A percentile compares a stretch with the other conserved stretches of the same genome.
Conservation (phyloP, 2,329 filamentous ascomycete genomes). For the Coniella vitis region DNA sequence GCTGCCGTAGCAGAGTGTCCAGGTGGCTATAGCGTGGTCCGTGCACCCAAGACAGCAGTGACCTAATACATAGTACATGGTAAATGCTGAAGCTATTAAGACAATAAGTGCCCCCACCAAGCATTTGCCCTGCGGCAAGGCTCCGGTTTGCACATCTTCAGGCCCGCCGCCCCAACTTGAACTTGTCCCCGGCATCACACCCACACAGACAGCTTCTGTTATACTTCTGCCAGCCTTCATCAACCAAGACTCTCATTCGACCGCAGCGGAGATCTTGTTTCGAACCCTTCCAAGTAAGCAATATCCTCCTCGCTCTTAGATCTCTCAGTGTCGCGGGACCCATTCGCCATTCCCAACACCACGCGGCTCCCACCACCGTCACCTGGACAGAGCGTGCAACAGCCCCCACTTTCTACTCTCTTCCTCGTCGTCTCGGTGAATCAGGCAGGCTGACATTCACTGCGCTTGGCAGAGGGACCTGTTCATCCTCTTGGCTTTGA, state of each 20-base stretch:
- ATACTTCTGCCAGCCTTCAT: too few species aligned
- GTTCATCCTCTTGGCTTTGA: too few species aligned
- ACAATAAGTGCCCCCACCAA: constrained; percentile 14
- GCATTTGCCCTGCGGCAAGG: neutral
- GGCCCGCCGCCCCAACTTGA: neutral
- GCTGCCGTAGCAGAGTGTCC: too few species aligned
- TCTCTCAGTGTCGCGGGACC: neutral
- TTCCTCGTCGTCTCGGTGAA: too few species aligned
- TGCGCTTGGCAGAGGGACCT: too few species aligned
- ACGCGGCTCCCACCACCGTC: neutral
- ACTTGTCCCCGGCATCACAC: neutral
- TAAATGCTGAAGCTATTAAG: constrained; percentile 8
- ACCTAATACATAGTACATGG: neutral
- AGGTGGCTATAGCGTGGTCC: neutral
- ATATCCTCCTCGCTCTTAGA: neutral
- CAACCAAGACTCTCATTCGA: too few species aligned
- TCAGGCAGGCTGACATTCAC: too few species aligned
- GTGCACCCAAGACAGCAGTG: neutral
- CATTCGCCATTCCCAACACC: too few species aligned
- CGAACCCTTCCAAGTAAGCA: too few species aligned
- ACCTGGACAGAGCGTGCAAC: neutral
- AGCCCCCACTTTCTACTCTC: too few species aligned
- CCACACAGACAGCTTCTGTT: neutral
- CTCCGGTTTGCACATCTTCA: constrained; percentile 5
- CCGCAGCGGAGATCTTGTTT: too few species aligned